Base-by-base conservation (phyloP, 805 yeast species). In the Metschnikowia matae region DNA sequence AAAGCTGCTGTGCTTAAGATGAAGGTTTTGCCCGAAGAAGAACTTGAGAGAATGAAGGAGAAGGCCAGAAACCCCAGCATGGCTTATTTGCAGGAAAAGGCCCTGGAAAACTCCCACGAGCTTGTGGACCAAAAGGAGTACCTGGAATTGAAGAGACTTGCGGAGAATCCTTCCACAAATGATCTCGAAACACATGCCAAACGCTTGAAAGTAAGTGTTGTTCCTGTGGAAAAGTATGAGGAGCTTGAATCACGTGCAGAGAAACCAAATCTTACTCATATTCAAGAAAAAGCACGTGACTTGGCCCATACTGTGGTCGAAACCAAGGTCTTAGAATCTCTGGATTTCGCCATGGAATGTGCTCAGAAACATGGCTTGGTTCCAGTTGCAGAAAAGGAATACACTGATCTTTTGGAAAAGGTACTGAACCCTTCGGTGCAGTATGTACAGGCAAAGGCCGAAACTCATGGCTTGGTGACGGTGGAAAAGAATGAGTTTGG, bases 101-200 rank as follows among this genome's bases (percentile, higher is more conserved):
- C 57, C 2, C 29, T 23, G 15, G 51, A 11, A 10, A 10, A 41
- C 6, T 50, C 49, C 6, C 46, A 41, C 23, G 40, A 18, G 3
- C 8, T 55, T 34, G 26, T 54, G 31, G 39, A 48, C 10, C 6
- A 31, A 3, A 21, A 48, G 6, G 43, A 48, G 7, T 37, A 21
- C 34, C 20, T 60, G 5, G 37, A 42, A 3, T 50, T 62, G 48
- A 48, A 53, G 21, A 49, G 48, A 40, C 37, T 51, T 18, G 64
- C 59, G 1, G 49, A 54, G 23, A 42, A 46, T 13, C 65, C 66
- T 4, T 39, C 60, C 2, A 38, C 49, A 5, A 58, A 54, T 11
- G 57, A 60, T 20, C 40, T 62, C 40, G 51, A 48, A 34, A 44
- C 48, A 18, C 62, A 56, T 17, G 53, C 55, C 1, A 32, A 42